Evolutionary conservation across 305 asterid genomes (phyloP).

Genomic region (Solanum hybrid): DNA sequence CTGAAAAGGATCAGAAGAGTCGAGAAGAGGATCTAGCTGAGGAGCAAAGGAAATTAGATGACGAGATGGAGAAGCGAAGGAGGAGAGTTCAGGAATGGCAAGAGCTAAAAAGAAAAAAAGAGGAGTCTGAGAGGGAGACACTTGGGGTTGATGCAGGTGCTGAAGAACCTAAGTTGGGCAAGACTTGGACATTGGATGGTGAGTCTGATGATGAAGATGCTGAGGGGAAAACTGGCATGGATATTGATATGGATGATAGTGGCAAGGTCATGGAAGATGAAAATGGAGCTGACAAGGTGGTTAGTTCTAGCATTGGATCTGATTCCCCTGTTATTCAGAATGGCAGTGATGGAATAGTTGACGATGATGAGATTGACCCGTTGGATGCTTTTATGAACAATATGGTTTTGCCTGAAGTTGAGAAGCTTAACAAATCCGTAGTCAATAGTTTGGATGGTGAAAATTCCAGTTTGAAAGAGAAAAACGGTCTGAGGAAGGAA

Average conservation of each 20-base stretch:
- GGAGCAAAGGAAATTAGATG: constrained; percentile 81
- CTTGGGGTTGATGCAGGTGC: constrained; percentile 44
- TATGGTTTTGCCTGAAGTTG: constrained; percentile 89
- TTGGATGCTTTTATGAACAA: constrained; percentile 91
- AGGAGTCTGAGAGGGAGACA: constrained; percentile 68
- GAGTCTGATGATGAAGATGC: constrained; percentile 96
- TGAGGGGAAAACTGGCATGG: constrained; percentile 39
- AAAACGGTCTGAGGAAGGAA: constrained; percentile 6
- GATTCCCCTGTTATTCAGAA: constrained; percentile 27
- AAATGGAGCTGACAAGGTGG: constrained; percentile 31
- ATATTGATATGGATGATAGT: constrained; percentile 37
- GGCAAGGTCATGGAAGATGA: constrained; percentile 18
- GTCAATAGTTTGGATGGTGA: constrained; percentile 19
- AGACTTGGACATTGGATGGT: constrained; percentile 89
- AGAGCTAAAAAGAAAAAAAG: constrained; percentile 63
- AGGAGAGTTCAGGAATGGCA: constrained; percentile 99
- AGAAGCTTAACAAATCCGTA: constrained; percentile 46
- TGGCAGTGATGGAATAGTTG: constrained; percentile 29
- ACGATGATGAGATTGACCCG: constrained; percentile 85
- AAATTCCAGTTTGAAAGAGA: constrained; percentile 34
- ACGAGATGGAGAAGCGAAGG: constrained; percentile 85
- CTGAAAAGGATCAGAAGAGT: constrained; percentile 32
- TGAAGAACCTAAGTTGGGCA: constrained; percentile 61
- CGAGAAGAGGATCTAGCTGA: constrained; percentile 79
- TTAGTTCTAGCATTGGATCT: constrained; percentile 16